Base-by-base conservation (phyloP, 1,284 basidiomycete genomes). In the Hemileia vastatrix region DNA sequence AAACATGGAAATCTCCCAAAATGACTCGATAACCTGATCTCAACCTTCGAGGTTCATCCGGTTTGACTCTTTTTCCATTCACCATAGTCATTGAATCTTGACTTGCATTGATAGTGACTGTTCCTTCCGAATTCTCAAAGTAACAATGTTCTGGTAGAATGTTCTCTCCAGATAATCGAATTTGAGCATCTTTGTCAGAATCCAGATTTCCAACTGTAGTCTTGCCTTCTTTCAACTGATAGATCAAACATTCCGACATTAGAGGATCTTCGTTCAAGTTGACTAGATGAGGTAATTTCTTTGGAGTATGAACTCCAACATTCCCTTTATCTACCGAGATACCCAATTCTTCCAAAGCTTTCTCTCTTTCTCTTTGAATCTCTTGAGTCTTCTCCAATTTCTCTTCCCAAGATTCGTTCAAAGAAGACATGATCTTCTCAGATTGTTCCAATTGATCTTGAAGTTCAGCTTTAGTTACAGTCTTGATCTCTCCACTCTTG, bases 361-460 rank as follows among this genome's bases (percentile, higher is more conserved):
- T 86, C 79, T 98, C 94, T 65, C 94, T 83, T 78, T 97, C 90
- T 72, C 88, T 88, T 78, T 97, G 93, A 48, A 97, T 90, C 75
- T 89, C 87, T 74, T 94, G 88, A 13, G 94, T 97, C 75, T 89
- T 83, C 68, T 80, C 78, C 80, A 97, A n/a, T 80, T 98, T 98
- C 78, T 96, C 82, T 77, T 98, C 94, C 93, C 94, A 97, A 2
- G 91, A 95, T 79, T 96, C 88, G 75, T 96, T 96, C 76, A 97
- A 79, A 69, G 86, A 83, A 77, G 92, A 83, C 91, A 98, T 96
- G 66, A 98, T 80, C 79, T 96, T 97, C 80, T 98, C 93, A 76
- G 88, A 88, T 53, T 89, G 83, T 78, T 96, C 88, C 78, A 97
- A 84, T 77, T 97, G 94, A 68, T 98, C 94, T 76, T 96, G 91